phyloP scores from a whole-genome alignment of 179 eudicot species.

The Carnegiea gigantea region DNA sequence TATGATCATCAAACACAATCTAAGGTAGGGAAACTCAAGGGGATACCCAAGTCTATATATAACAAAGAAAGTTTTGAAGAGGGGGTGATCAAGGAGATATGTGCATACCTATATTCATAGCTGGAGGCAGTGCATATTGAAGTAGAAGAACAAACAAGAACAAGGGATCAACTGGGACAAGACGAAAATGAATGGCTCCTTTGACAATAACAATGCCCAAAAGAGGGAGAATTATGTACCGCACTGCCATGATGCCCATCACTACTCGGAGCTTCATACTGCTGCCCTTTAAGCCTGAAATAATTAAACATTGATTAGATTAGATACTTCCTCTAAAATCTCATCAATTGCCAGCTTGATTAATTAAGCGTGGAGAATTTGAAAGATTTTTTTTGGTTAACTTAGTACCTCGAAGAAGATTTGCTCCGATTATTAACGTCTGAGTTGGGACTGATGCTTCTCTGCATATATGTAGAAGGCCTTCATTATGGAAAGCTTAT shows the following conservation, averaged over 20 bases:
- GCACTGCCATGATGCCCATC: conserved; percentile 28
- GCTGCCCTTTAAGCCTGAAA: conserved; percentile 27
- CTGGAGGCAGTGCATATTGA: conserved; percentile 4
- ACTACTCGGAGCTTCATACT: conserved; percentile 8
- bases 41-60: too few relatives aligned
- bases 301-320: too few relatives aligned
- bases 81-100: too few relatives aligned
- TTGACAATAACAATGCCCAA: conserved; percentile 28
- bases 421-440: conserved; percentile 33
- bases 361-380: background rate
- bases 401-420: conserved; percentile 29
- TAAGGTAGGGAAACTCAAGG: too few relatives aligned
- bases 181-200: conserved; percentile 25
- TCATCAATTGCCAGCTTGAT: background rate
- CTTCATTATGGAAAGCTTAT: background rate
- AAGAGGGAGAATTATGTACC: conserved; percentile 30
- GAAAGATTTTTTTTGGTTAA: background rate
- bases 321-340: background rate
- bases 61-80: too few relatives aligned
- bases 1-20: too few relatives aligned
- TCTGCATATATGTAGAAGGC: background rate
- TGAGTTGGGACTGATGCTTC: conserved; percentile 28
- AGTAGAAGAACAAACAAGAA: conserved; percentile 8
- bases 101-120: background rate
- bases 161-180: conserved; percentile 10